phyloP scores from a whole-genome alignment of 495 filamentous ascomycete genomes.

The Penicillium paxilli region DNA sequence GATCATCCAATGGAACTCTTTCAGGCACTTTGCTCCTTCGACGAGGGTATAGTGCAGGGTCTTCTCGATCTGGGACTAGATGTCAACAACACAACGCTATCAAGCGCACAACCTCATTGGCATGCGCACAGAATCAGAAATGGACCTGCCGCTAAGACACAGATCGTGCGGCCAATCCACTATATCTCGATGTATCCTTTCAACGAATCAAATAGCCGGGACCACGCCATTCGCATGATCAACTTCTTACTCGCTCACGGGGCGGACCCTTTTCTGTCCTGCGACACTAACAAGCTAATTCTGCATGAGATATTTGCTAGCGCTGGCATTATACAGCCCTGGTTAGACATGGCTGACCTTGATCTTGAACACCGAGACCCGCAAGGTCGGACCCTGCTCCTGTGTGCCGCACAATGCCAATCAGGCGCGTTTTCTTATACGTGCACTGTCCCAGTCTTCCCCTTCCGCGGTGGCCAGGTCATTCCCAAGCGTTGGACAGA shows the following conservation, averaged over 20 bases:
- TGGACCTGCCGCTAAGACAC: background rate
- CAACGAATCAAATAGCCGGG: constrained; percentile 18
- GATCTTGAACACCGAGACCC: constrained; percentile 21
- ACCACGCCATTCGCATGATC: constrained; percentile 13
- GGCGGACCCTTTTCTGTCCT: constrained; percentile 15
- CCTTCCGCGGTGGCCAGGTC: constrained; percentile 1
- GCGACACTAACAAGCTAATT: constrained; percentile 4
- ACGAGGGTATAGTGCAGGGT: constrained; percentile 5
- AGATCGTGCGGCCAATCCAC: constrained; percentile 10
- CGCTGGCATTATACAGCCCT: constrained; percentile 21
- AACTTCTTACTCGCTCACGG: constrained; percentile 10
- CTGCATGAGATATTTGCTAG: constrained; percentile 16
- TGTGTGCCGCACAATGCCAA: constrained; percentile 16
- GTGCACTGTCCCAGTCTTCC: constrained; percentile 2
- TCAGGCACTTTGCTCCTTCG: constrained; percentile 8
- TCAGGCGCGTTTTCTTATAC: constrained; percentile 12
- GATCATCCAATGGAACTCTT: constrained; percentile 24
- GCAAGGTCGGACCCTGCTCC: constrained; percentile 19
- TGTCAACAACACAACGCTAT: constrained; percentile 14
- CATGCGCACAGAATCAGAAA: constrained; percentile 12
- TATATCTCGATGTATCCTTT: constrained; percentile 19
- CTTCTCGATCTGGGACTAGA: constrained; percentile 15
- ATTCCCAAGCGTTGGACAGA: constrained; percentile 5
- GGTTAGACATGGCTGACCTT: constrained; percentile 13
- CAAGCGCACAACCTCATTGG: constrained; percentile 13